Evolutionary conservation across 2,329 filamentous ascomycete species (phyloP), one percentile per base, ranked within the genome.

Genomic region (Coccinonectria pachysandricola): DNA sequence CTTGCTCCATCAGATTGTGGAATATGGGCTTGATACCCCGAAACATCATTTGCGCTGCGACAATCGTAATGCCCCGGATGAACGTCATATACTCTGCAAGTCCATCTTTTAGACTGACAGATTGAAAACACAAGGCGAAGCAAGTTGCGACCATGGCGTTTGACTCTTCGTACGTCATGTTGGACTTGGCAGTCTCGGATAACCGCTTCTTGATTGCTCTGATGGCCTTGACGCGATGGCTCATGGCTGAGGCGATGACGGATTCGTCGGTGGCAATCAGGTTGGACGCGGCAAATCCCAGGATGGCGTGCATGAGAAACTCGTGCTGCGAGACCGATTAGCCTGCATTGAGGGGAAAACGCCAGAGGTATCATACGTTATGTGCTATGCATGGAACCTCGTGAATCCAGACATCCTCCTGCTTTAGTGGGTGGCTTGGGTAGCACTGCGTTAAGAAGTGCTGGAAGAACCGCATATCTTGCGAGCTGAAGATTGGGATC

Each of bases 401-500:
- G 14, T 75, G 72, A 6, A 70, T 70, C 78, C 78, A 83, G 9
- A 79, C 60, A 6, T 65, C 59, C 36, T 81, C 73, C 34, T 75
- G 74, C 20, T 72, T 75, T 11, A 79, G 53, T 0, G 77, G 75
- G 13, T 79, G 62, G 47, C 75, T 68, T 3, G 76, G 77, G 42
- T 72, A 73, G 37, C 71, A 75, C 18, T 64, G 59, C 15, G 68
- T 53, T 10, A 79, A 52, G 38, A 79, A 79, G 47, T 79, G 72
- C 46, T 79, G 75, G 40, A 79, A 79, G 46, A 79, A 67, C 19
- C 73, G 67, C 74, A 80, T 77, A 40, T 79, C 75, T 25, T 71
- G 65, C 30, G 75, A 41, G 27, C 61, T 72, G 44, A 76, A 75
- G 0, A 74, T 49, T 3, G 67, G 69, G n/a, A 71, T 60, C 36